A percentile compares a stretch with the other conserved stretches of the same genome.
Conservation (phyloP, 2,329 filamentous ascomycete species). For the Aspergillus uvarum region DNA sequence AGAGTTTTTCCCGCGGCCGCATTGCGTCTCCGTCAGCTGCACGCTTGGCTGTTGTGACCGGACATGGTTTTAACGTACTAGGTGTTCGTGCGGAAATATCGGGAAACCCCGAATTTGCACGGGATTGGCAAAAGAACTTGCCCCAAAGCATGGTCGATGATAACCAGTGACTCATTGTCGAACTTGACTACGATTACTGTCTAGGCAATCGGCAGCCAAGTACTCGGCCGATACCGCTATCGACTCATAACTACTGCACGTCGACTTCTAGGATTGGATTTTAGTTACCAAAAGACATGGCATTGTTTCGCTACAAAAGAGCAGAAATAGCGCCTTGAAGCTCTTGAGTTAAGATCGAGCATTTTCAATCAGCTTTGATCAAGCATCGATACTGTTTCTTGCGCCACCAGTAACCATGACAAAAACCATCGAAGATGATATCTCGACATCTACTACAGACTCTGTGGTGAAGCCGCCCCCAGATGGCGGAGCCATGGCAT, state of each 20-base stretch:
- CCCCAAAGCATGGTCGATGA: neutral
- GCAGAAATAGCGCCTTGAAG: neutral
- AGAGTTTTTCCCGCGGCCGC: neutral
- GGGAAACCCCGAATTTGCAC: no score
- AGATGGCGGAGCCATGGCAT: constrained; percentile 24
- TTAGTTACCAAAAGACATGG: neutral
- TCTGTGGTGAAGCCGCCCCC: constrained; percentile 12
- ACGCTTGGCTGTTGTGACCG: neutral
- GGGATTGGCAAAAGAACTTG: no score
- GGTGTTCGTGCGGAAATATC: no score
- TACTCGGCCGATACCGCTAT: neutral
- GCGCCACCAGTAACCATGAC: neutral
- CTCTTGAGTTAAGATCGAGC: neutral
- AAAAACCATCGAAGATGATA: neutral
- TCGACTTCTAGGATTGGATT: neutral
- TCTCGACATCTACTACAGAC: neutral
- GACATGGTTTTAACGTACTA: neutral
- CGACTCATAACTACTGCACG: neutral
- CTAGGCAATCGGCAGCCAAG: neutral
- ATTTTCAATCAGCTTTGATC: neutral
- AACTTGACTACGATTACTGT: neutral
- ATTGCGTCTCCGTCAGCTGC: neutral
- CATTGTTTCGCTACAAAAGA: neutral
- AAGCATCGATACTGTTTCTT: neutral
- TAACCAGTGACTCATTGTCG: neutral